phyloP scores from a whole-genome alignment of 2,329 filamentous ascomycete genomes.

The Aspergillus ibericus region DNA sequence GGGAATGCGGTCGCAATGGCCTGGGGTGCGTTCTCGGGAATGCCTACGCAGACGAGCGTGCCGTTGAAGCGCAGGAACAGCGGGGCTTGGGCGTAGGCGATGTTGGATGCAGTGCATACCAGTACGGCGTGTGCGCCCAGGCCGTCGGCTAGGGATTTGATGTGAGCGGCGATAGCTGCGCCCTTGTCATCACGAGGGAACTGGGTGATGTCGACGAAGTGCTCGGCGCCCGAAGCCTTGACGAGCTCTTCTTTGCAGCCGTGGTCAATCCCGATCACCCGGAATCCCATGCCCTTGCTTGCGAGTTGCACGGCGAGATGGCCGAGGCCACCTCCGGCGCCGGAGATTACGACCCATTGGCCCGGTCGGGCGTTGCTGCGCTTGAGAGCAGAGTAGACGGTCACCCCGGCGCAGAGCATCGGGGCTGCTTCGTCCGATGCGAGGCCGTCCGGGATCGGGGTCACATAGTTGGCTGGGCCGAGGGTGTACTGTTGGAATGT shows the following conservation, averaged over 20 bases:
- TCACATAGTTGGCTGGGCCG: slow-evolving; percentile 66
- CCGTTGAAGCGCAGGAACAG: slow-evolving; percentile 52
- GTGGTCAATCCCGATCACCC: slow-evolving; percentile 66
- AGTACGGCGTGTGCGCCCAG: slow-evolving; percentile 62
- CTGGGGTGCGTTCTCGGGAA: slow-evolving; percentile 49
- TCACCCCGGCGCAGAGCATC: slow-evolving; percentile 67
- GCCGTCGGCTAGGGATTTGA: slow-evolving; percentile 58
- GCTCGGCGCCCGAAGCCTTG: slow-evolving; percentile 62
- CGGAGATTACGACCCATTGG: slow-evolving; percentile 61
- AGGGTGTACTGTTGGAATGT: slow-evolving; percentile 72
- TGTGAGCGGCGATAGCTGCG: slow-evolving; percentile 52
- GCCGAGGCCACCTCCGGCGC: slow-evolving; percentile 64
- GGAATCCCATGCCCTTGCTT: slow-evolving; percentile 59
- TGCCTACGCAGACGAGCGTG: slow-evolving; percentile 53
- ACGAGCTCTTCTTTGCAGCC: slow-evolving; percentile 61
- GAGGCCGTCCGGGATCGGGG: slow-evolving; percentile 64
- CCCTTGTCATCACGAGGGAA: slow-evolving; percentile 49
- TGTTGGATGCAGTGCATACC: slow-evolving; percentile 55
- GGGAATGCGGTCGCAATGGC: slow-evolving; percentile 50
- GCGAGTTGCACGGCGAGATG: slow-evolving; percentile 65
- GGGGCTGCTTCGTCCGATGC: slow-evolving; percentile 63
- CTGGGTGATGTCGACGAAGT: slow-evolving; percentile 63
- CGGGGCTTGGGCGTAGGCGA: slow-evolving; percentile 52
- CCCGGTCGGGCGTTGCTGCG: slow-evolving; percentile 61
- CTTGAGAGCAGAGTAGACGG: slow-evolving; percentile 65